These are phyloP conservation scores for Syzygium oleosum DNA, from an alignment of 345 rosid genomes.

Conservation along the genomic window DNA sequence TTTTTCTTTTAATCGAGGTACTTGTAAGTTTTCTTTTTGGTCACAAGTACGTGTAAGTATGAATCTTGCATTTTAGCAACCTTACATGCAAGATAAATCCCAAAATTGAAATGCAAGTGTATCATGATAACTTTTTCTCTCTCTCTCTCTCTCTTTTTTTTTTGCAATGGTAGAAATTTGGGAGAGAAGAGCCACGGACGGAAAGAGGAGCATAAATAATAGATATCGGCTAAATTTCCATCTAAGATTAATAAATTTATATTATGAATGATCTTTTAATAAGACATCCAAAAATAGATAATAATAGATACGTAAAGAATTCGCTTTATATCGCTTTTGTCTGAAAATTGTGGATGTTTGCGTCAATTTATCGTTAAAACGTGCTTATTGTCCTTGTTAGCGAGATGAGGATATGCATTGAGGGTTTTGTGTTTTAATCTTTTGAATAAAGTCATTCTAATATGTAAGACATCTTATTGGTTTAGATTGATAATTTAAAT, in stretches of 20 bases:
- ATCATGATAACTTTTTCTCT: background rate
- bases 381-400: no score
- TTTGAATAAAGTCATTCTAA: background rate
- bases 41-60: no score
- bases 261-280: background rate
- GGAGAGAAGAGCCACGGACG: no score
- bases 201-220: background rate
- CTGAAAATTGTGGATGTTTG: background rate
- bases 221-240: background rate
- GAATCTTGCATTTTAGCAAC: no score
- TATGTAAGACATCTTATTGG: background rate
- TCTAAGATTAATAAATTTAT: background rate
- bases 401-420: no score
- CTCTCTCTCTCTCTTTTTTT: no score
- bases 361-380: no score
- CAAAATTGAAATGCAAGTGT: no score
- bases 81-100: no score
- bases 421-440: no score
- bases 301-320: background rate
- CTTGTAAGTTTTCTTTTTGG: no score
- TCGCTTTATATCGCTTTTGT: background rate
- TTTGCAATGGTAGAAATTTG: background rate
- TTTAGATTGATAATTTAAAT: background rate
- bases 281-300: background rate
- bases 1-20: background rate